phyloP scores from a whole-genome alignment of 202 grass and related monocot species.

The Zoysia matrella region DNA sequence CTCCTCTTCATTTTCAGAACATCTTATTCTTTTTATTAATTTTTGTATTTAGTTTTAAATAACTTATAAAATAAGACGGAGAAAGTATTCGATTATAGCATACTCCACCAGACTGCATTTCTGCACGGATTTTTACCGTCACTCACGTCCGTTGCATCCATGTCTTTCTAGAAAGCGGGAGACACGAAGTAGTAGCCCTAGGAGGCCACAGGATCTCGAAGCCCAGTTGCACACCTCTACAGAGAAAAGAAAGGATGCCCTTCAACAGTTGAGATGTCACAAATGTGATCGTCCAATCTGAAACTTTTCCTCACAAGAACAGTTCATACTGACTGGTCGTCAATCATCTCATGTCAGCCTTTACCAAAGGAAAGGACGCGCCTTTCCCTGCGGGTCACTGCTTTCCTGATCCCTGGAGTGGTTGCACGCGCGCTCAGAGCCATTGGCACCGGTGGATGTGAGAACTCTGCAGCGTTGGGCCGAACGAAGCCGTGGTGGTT shows the following conservation, averaged over 20 bases:
- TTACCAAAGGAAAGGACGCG: conserved; percentile 10
- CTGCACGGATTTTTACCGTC: too few species aligned
- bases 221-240: conserved; percentile 14
- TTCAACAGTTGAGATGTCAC: conserved; percentile 33
- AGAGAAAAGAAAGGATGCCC: conserved; percentile 11
- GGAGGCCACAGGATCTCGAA: neutral
- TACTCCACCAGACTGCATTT: too few species aligned
- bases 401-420: neutral
- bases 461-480: neutral
- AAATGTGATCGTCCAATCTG: conserved; percentile 17
- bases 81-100: too few species aligned
- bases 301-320: neutral
- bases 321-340: conserved; percentile 32
- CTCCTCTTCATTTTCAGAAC: too few species aligned
- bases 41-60: too few species aligned
- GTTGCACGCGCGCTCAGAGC: conserved; percentile 37
- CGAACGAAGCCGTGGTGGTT: conserved; percentile 24
- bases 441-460: neutral
- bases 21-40: too few species aligned
- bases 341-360: conserved; percentile 41
- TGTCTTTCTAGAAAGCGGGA: conserved; percentile 13
- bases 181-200: conserved; percentile 15
- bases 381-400: conserved; percentile 19
- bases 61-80: too few species aligned
- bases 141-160: neutral